Conservation (phyloP, 305 asterid species). For the Plantago lanceolata region DNA sequence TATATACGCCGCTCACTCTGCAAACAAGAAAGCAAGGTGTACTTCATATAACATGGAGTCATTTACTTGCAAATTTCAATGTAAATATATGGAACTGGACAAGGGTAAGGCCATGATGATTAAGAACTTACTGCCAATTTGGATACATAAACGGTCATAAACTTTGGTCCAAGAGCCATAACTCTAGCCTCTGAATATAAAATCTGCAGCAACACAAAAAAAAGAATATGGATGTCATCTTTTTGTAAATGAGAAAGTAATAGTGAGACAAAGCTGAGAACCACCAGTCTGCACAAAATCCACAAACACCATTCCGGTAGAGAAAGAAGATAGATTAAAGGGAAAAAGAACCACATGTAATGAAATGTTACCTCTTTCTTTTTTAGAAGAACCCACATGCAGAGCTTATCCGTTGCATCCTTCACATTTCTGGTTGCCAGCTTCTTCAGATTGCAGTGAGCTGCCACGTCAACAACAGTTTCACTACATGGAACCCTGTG, state of each 20-base stretch:
- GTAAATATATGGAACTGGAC: background rate
- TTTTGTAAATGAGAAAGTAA: background rate
- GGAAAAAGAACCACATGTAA: background rate
- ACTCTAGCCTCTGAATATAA: conserved; percentile 74
- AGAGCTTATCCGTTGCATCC: conserved; percentile 66
- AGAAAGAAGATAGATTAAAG: background rate
- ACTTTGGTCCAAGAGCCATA: conserved; percentile 80
- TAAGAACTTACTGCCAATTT: conserved; percentile 66
- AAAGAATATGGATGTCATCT: background rate
- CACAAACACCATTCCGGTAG: background rate
- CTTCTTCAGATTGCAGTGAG: conserved; percentile 70
- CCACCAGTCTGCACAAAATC: background rate
- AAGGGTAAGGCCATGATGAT: background rate
- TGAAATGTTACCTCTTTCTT: conserved; percentile 48
- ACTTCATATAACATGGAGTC: background rate
- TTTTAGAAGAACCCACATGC: conserved; percentile 62
- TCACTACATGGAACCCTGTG: conserved; percentile 41
- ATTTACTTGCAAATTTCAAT: background rate
- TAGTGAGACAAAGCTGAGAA: background rate
- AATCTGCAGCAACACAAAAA: conserved; percentile 41
- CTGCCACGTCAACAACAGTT: conserved; percentile 56
- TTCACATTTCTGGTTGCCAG: conserved; percentile 72
- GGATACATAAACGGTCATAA: conserved; percentile 78
- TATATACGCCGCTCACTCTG: conserved; percentile 64
- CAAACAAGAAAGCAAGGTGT: background rate